phyloP scores from a whole-genome alignment of 352 stramenopile species.

The Phytophthora colocasiae region DNA sequence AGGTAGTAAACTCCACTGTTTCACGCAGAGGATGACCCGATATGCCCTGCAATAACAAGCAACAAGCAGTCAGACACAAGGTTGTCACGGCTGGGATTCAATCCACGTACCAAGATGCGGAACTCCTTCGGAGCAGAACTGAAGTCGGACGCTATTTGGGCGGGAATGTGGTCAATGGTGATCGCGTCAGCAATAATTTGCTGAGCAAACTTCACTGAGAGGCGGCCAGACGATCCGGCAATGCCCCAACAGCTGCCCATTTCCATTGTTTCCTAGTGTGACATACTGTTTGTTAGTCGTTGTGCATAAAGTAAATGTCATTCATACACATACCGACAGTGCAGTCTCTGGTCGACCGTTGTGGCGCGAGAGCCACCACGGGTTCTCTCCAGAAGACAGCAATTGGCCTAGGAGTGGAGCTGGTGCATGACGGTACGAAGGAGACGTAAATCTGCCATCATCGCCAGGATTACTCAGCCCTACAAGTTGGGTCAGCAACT shows the following conservation, averaged over 20 bases:
- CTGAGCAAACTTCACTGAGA: constrained; percentile 78
- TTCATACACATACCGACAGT: constrained; percentile 74
- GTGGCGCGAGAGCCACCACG: constrained; percentile 81
- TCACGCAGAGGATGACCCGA: constrained; percentile 46
- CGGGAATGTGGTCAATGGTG: constrained; percentile 84
- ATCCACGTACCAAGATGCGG: constrained; percentile 55
- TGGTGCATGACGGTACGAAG: constrained; percentile 51
- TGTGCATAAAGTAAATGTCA: not conserved
- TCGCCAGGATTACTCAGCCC: constrained; percentile 24
- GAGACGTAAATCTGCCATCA: constrained; percentile 64
- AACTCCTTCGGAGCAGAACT: constrained; percentile 73
- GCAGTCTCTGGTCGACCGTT: constrained; percentile 81
- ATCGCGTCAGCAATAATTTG: constrained; percentile 73
- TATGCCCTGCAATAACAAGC: constrained; percentile 43
- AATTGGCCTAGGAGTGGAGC: constrained; percentile 47
- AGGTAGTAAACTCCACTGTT: constrained; percentile 57
- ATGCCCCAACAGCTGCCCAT: constrained; percentile 88
- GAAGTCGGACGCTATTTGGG: constrained; percentile 75
- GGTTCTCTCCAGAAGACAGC: constrained; percentile 57
- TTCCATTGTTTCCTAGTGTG: constrained; percentile 77
- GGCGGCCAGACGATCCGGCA: constrained; percentile 53
- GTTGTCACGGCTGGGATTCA: not conserved
- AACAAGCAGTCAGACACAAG: constrained; percentile 6
- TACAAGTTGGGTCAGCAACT: constrained; percentile 41
- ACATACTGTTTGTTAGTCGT: constrained; percentile 4